A percentile compares a stretch with the other conserved stretches of the same genome.
phyloP scores from a whole-genome alignment of 2,329 filamentous ascomycete species.

The Tetracladium maxilliforme region DNA sequence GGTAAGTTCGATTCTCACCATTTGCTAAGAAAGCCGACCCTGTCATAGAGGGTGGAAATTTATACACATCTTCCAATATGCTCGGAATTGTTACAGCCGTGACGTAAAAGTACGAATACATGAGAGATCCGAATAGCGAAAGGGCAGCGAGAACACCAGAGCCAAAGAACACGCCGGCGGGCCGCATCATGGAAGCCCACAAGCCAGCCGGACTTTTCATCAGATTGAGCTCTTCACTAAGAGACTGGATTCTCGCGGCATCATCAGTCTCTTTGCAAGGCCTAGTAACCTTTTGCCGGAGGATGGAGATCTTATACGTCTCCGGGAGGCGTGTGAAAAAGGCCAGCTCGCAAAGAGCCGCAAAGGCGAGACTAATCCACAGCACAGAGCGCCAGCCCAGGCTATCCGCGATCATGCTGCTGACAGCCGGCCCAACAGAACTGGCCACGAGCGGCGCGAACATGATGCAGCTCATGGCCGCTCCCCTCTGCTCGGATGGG shows the following conservation, averaged over 20 bases:
- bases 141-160: constrained; percentile 34
- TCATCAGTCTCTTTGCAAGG: too few relatives aligned
- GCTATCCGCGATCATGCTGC: constrained; percentile 35
- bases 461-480: too few relatives aligned
- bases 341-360: constrained; percentile 29
- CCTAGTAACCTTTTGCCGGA: constrained; percentile 29
- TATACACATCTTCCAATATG: constrained; percentile 23
- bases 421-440: constrained; percentile 38
- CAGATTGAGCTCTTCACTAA: too few relatives aligned
- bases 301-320: constrained; percentile 44
- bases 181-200: constrained; percentile 18
- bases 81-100: constrained; percentile 26
- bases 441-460: constrained; percentile 42
- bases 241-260: neutral
- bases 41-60: constrained; percentile 27
- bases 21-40: constrained; percentile 39
- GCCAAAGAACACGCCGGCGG: constrained; percentile 23
- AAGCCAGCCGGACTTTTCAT: too few relatives aligned
- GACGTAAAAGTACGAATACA: constrained; percentile 28
- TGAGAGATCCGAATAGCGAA: constrained; percentile 23
- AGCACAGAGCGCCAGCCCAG: constrained; percentile 39
- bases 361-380: constrained; percentile 31
- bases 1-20: too few relatives aligned
- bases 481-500: too few relatives aligned
- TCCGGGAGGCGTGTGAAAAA: constrained; percentile 39